Evolutionary conservation across 148 eudicot species (phyloP).

Genomic region (Chenopodium quinoa): DNA sequence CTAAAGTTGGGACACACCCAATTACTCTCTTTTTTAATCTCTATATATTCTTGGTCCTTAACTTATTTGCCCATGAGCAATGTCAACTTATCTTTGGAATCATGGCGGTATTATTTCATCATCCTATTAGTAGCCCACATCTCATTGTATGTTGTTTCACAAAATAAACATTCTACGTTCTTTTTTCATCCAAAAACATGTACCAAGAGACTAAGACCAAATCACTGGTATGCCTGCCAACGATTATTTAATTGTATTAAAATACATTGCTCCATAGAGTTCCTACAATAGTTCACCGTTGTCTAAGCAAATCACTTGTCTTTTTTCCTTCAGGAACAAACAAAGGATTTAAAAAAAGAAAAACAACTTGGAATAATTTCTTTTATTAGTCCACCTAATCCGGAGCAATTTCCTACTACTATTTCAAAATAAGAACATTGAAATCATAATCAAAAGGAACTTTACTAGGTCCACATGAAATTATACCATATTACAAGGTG

Average conservation of each 20-base stretch:
- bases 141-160: not conserved
- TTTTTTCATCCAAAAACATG: not conserved
- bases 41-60: not conserved
- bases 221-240: too few species aligned
- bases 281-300: too few species aligned
- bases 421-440: not conserved
- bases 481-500: not conserved
- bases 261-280: too few species aligned
- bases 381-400: not conserved
- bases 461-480: slow-evolving; percentile 9
- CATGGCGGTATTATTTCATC: not conserved
- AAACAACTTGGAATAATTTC: not conserved
- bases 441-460: slow-evolving; percentile 3
- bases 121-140: not conserved
- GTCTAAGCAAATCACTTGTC: too few species aligned
- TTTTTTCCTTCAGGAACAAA: not conserved
- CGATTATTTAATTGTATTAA: too few species aligned
- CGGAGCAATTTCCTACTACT: not conserved
- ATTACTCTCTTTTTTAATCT: not conserved
- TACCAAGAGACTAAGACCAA: too few species aligned
- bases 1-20: not conserved
- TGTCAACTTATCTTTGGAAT: not conserved
- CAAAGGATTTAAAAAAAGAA: not conserved
- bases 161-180: not conserved
- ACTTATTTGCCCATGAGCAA: not conserved